These are phyloP conservation scores for Myriosclerotinia duriaeana DNA, from an alignment of 2,329 filamentous ascomycete species.

Conservation along the genomic window DNA sequence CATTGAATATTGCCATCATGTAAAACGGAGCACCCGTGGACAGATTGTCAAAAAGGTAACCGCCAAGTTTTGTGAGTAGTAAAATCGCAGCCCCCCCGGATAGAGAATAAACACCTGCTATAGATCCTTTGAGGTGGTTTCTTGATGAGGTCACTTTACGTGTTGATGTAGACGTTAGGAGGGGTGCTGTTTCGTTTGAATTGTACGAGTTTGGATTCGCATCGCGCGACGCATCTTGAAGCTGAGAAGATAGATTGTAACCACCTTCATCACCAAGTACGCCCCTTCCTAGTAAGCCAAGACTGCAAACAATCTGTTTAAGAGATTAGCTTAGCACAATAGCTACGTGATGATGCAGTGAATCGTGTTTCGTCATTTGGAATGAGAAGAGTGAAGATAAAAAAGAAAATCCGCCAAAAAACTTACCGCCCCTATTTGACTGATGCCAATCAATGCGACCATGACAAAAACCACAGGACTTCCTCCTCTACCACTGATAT, in stretches of 20 bases:
- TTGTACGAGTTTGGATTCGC: constrained; percentile 14
- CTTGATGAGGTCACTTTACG: constrained; percentile 29
- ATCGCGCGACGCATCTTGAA: constrained; percentile 27
- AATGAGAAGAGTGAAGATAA: neutral
- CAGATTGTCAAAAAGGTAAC: constrained; percentile 75
- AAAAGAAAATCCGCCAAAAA: neutral
- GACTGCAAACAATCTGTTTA: constrained; percentile 75
- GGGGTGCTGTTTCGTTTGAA: constrained; percentile 33
- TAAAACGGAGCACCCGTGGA: constrained; percentile 83
- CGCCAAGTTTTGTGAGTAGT: constrained; percentile 86
- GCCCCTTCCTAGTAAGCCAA: constrained; percentile 82
- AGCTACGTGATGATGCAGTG: neutral
- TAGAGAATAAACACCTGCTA: constrained; percentile 91
- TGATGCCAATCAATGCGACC: constrained; percentile 79
- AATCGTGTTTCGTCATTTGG: neutral
- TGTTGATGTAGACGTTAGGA: constrained; percentile 37
- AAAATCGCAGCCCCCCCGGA: constrained; percentile 88
- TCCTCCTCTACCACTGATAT: constrained; percentile 65
- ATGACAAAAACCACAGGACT: constrained; percentile 69
- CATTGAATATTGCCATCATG: constrained; percentile 90
- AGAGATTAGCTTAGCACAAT: neutral
- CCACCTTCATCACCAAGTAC: constrained; percentile 57
- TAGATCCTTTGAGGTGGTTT: constrained; percentile 75
- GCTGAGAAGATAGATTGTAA: constrained; percentile 39
- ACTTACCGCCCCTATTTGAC: constrained; percentile 75